Evolutionary conservation across 1,139 yeast genomes (phyloP), one percentile per base, ranked within the genome.

Genomic region (Kluyveromyces sp.): DNA sequence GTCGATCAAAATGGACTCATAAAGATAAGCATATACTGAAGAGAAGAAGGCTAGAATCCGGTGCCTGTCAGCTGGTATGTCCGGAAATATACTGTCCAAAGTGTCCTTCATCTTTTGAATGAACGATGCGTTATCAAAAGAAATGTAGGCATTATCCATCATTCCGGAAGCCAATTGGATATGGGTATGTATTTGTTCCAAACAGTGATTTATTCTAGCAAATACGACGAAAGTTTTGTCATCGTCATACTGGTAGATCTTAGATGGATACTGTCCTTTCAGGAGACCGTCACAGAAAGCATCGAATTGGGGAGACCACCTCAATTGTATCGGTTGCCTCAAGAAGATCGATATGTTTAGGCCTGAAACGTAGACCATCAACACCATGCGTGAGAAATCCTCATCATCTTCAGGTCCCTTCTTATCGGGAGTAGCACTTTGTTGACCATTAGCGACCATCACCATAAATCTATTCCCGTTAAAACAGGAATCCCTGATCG

Each of bases 401-500:
- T 47, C 49, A 26, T 52, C 54, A 13, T 41, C 26, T 32, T 57
- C 57, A 11, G 41, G 20, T 28, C 44, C 39, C 11, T 33, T 34
- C 30, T 33, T 22, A 16, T 42, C 34, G 16, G 31, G 19, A 13
- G 18, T 20, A 9, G n/a, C 19, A 13, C 31, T 15, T 26, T 33
- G 43, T 19, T 33, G 43, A 19, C 17, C 16, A 8, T 17, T 18
- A 9, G 15, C 36, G 13, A 28, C 32, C 16, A 31, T 19, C 19
- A 19, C 30, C 25, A 35, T 30, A 15, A 31, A 19, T n/a, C 29
- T 33, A 16, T 33, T 43, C 19, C 45, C 46, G n/a, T 79, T 77
- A 6, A 86, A 71, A 0, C 95, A 95, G 46, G 87, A 63, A 58
- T 88, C 96, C 50, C 78, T 82, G 2, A 84, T 73, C 63, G 88